These are phyloP conservation scores for Colletotrichum paranaense DNA, from an alignment of 2,329 filamentous ascomycete species.

Conservation along the genomic window DNA sequence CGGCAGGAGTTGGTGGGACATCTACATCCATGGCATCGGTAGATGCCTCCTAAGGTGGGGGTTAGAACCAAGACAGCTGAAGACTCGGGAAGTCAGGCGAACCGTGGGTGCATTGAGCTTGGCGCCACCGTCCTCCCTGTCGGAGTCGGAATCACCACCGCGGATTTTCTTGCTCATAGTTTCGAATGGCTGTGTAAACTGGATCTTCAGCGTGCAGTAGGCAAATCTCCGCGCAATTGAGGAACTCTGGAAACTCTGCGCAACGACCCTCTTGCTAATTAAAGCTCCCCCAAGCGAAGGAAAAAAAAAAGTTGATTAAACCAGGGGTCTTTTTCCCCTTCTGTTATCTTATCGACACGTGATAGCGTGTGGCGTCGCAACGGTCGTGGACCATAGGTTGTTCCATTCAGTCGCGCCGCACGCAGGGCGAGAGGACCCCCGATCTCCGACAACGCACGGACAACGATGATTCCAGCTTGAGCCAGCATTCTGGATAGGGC, in stretches of 20 bases:
- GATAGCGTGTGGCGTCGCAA: not conserved
- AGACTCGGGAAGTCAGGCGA: constrained; percentile 9
- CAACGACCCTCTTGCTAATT: not conserved
- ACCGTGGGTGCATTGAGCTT: constrained; percentile 26
- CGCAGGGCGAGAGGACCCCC: not conserved
- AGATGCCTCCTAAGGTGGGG: constrained; percentile 1
- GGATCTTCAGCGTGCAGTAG: not conserved
- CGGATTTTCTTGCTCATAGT: constrained; percentile 21
- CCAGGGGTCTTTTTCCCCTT: constrained; percentile 1
- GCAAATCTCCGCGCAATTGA: not conserved
- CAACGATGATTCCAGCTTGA: not conserved
- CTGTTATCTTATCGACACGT: constrained; percentile 31
- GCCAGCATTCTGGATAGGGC: constrained; percentile 20
- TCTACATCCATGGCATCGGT: constrained; percentile 31
- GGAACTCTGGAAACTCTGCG: constrained; percentile 1
- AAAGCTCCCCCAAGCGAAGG: constrained; percentile 1
- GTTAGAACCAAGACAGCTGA: constrained; percentile 16
- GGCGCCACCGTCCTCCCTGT: constrained; percentile 29
- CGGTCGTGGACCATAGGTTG: not conserved
- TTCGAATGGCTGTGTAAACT: not conserved
- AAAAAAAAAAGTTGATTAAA: constrained; percentile 20
- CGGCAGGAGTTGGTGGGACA: constrained; percentile 18
- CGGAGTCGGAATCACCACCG: constrained; percentile 20
- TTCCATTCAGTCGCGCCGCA: not conserved
- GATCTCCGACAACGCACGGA: constrained; percentile 14